Percentiles rank a stretch among this genome's conserved stretches.
phyloP scores from a whole-genome alignment of 129 eudicot species.

The Chrysanthemum seticuspe region DNA sequence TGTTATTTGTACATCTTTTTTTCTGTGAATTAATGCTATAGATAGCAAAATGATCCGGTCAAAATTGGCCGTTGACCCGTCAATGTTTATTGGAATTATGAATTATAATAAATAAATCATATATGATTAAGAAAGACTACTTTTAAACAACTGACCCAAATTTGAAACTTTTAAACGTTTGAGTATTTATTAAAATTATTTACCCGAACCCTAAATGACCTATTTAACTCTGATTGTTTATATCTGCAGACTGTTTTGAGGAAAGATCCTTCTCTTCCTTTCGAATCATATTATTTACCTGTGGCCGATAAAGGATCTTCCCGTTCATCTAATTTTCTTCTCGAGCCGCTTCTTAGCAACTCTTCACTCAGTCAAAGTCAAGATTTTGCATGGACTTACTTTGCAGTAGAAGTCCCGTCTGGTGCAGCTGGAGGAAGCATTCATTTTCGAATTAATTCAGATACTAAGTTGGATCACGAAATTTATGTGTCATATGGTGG shows the following conservation, averaged over 20 bases:
- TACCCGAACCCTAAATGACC: background rate
- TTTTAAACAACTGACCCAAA: background rate
- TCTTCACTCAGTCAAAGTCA: slow-evolving; percentile 25
- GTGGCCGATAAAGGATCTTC: slow-evolving; percentile 40
- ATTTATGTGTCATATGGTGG: slow-evolving; percentile 75
- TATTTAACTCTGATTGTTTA: background rate
- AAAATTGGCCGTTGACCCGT: no score
- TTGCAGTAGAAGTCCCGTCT: slow-evolving; percentile 61
- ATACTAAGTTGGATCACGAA: slow-evolving; percentile 42
- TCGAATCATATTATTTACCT: slow-evolving; percentile 66
- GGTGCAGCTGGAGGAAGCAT: slow-evolving; percentile 78
- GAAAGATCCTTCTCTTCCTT: slow-evolving; percentile 45
- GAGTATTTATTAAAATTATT: background rate
- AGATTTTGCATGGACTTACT: slow-evolving; percentile 65
- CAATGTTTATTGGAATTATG: no score
- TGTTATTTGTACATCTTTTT: slow-evolving; percentile 9
- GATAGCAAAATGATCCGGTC: background rate
- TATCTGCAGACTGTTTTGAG: slow-evolving; percentile 61
- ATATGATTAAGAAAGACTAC: no score
- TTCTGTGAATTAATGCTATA: background rate
- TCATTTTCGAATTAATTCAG: slow-evolving; percentile 50
- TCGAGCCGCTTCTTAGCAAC: slow-evolving; percentile 78
- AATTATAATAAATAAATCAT: no score
- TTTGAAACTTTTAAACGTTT: background rate
- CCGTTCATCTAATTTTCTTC: slow-evolving; percentile 50